Evolutionary conservation across 257 asterid species (phyloP), one percentile per base, ranked within the genome.

Genomic region (Paulownia fortunei): DNA sequence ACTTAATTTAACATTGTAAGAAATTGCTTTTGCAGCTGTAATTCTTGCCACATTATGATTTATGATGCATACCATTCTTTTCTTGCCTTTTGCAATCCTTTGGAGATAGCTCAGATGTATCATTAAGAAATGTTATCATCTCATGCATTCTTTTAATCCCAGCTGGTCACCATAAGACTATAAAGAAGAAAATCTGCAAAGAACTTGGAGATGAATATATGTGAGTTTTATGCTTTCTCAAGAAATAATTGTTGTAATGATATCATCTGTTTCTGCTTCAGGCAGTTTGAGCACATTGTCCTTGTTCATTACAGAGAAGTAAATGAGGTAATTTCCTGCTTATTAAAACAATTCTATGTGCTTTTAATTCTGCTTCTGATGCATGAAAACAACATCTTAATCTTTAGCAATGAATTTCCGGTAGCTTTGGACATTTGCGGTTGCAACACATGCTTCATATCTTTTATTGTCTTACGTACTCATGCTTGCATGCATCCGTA

Each of bases 271-370:
- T 41, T 42, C 27, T 69, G 55, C 51, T 39, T 44, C 77, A 78
- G 77, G 75, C 77, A 30, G 56, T 30, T 30, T 69, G 72, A 78
- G 77, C 72, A 46, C 71, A 69, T 78, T 34, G 56, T 78, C 67
- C 72, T 78, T 44, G 82, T 69, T 24, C 82, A 69, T 47, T 78
- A 69, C 44, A 58, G 82, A 69, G 82, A 78, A 69, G 72, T 69
- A 18, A 78, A 69, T 69, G 77, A 78, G 82, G 82, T 78, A 78
- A 11, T 56, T 69, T 18, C 34, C 9, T 58, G 36, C 36, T 30
- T 1, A 30, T 30, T 30, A 30, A 30, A 30, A 30, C 36, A 30
- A 18, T 49, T 10, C 10, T 15, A 32, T 34, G 70, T 65, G 24
- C 32, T 49, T 30, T 30, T 18, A 1, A n/a, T 2, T 64, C 34